Percentiles rank a stretch among this genome's conserved stretches.
Evolutionary conservation across 2,329 filamentous ascomycete genomes (phyloP).

Genomic region (Penicillium sp.): DNA sequence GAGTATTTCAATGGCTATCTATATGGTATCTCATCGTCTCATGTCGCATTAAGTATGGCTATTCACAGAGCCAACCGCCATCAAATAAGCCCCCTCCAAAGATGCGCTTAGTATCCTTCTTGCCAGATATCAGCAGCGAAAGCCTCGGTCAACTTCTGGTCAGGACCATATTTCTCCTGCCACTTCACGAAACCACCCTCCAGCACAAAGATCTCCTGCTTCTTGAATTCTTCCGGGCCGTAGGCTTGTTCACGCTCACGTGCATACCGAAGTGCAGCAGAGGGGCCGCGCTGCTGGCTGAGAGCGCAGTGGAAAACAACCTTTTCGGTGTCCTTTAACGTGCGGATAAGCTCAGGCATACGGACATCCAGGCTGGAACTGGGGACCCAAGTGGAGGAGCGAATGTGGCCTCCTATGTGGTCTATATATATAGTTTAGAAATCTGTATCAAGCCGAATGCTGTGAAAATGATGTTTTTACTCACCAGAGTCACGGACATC

Average conservation of each 20-base stretch:
- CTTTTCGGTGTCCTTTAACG: constrained; percentile 70
- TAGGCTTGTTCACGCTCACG: constrained; percentile 60
- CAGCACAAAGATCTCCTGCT: constrained; percentile 76
- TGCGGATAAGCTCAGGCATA: constrained; percentile 78
- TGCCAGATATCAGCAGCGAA: constrained; percentile 85
- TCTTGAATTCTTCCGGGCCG: constrained; percentile 40
- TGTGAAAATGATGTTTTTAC: constrained; percentile 8
- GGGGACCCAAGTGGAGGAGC: constrained; percentile 71
- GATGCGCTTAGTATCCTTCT: constrained; percentile 37
- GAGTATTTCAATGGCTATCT: not conserved
- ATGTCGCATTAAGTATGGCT: constrained; percentile 14
- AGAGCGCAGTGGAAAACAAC: constrained; percentile 95
- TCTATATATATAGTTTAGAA: constrained; percentile 51
- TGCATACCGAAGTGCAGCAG: constrained; percentile 73
- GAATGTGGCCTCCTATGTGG: constrained; percentile 87
- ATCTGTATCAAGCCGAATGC: not conserved
- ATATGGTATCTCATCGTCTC: constrained; percentile 17
- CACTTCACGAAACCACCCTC: constrained; percentile 83
- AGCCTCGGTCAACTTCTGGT: constrained; percentile 76
- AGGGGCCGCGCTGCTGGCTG: constrained; percentile 85
- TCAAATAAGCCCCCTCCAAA: not conserved
- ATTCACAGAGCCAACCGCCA: not conserved
- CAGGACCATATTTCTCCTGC: constrained; percentile 77
- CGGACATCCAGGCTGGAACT: constrained; percentile 68
- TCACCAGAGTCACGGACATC: constrained; percentile 84